Base-by-base conservation (phyloP, 2,329 filamentous ascomycete species). In the Cadophora luteo-olivacea region DNA sequence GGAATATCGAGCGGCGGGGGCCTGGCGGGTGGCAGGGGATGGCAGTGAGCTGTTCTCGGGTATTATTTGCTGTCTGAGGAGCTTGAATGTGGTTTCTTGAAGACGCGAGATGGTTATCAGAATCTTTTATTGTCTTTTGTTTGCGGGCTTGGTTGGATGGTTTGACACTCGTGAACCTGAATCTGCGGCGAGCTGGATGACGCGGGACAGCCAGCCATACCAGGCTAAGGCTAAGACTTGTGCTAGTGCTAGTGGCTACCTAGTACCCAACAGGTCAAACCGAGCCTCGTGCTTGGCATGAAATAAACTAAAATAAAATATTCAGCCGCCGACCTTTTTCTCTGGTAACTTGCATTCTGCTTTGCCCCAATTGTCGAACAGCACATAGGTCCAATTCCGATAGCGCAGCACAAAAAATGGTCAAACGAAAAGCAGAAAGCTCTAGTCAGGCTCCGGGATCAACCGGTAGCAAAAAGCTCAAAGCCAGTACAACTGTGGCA, bases 361-460 rank as follows among this genome's bases (percentile, higher is more conserved):
- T n/a, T n/a, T n/a, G n/a, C n/a, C n/a, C n/a, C n/a, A 22, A 4
- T 22, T 4, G 11, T 22, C 6, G 36, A 60, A 16, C 19, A 58
- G 7, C 36, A 41, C 36, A 24, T 2, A 33, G 24, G 7, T 11
- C 12, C 12, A 3, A 12, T 32, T 24, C n/a, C 33, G 22, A 58
- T 11, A 22, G 16, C n/a, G 38, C 32, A 52, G 58, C 33, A 65
- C 60, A 61, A 63, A 76, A 48, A 65, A 79, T 79, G 77, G 68
- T 72, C 24, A 79, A 79, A 73, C 66, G 77, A 67, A 79, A 79
- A 66, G 76, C 77, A 48, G 77, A 78, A 24, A 66, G 68, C n/a
- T 29, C 72, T 29, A 72, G 61, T 49, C 65, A 74, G 24, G 67
- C 61, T 16, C 61, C 70, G 45, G 52, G 69, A 57, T 55, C 33